Percentiles rank a stretch among this genome's conserved stretches.
phyloP scores from a whole-genome alignment of 345 rosid species.

The Eucalyptus albens region DNA sequence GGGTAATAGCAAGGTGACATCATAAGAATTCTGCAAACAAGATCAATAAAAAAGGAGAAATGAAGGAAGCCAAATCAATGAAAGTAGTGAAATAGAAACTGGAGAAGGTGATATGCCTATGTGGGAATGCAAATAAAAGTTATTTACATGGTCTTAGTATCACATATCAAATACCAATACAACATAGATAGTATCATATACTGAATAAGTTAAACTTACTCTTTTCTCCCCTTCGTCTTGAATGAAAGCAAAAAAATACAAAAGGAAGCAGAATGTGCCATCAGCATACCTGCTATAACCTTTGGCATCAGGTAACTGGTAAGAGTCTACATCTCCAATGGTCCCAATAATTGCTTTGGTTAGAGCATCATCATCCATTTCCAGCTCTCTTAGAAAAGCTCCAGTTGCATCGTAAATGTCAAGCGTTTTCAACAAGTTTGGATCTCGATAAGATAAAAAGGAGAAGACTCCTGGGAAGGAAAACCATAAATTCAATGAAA shows the following conservation, averaged over 20 bases:
- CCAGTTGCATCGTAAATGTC: slow-evolving; percentile 81
- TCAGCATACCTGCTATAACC: slow-evolving; percentile 83
- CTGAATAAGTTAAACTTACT: neutral
- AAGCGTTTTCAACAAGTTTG: slow-evolving; percentile 84
- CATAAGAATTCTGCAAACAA: neutral
- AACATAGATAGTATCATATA: neutral
- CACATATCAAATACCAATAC: neutral
- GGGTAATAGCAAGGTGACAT: neutral
- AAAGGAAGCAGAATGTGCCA: neutral
- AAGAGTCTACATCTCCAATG: slow-evolving; percentile 87
- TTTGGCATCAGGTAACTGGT: slow-evolving; percentile 97
- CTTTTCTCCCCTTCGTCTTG: neutral
- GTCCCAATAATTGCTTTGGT: slow-evolving; percentile 95
- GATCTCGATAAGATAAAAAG: slow-evolving; percentile 85
- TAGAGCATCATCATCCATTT: slow-evolving; percentile 78
- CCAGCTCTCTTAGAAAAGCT: slow-evolving; percentile 68
- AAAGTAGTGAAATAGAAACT: neutral
- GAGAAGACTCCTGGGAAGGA: slow-evolving; percentile 58
- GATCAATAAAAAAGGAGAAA: neutral
- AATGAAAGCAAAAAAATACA: neutral
- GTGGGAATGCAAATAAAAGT: neutral
- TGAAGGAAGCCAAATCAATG: neutral
- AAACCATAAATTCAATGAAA: neutral
- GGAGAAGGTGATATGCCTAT: neutral
- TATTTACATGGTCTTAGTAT: neutral